phyloP scores from a whole-genome alignment of 2,329 filamentous ascomycete species.

The Penicillium verrucosum region DNA sequence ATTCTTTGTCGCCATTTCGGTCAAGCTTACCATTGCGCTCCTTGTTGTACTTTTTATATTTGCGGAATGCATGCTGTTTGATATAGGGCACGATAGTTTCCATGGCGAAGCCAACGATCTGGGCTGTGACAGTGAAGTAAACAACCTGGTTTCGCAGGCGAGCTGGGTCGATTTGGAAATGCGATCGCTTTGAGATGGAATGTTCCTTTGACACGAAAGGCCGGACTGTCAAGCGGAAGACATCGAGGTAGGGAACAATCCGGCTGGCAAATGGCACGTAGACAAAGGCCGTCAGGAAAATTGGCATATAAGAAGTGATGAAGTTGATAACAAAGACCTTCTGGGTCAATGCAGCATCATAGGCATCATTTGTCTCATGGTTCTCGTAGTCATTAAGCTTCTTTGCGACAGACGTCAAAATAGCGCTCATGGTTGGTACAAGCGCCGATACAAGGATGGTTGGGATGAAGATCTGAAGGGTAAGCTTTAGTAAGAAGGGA shows the following conservation, averaged over 20 bases:
- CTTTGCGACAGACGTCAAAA: conserved; percentile 79
- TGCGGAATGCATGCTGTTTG: conserved; percentile 74
- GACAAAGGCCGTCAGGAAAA: conserved; percentile 88
- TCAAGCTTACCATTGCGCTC: conserved; percentile 26
- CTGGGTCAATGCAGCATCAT: conserved; percentile 78
- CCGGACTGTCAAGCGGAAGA: conserved; percentile 75
- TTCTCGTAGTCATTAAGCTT: conserved; percentile 83
- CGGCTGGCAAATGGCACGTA: conserved; percentile 89
- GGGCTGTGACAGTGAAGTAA: conserved; percentile 94
- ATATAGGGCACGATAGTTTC: conserved; percentile 83
- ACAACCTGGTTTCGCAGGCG: conserved; percentile 88
- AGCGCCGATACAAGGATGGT: conserved; percentile 79
- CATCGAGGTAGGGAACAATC: conserved; percentile 82
- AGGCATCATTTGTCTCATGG: conserved; percentile 81
- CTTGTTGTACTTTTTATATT: conserved; percentile 53
- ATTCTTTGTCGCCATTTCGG: conserved; percentile 23
- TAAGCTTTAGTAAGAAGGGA: conserved; percentile 7
- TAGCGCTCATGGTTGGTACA: conserved; percentile 73
- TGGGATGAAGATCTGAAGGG: conserved; percentile 71
- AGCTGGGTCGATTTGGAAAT: conserved; percentile 80
- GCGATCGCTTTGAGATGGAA: conserved; percentile 54
- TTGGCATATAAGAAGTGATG: conserved; percentile 88
- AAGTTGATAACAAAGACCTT: conserved; percentile 99
- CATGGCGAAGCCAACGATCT: conserved; percentile 82
- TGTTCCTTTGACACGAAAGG: conserved; percentile 74